These are phyloP conservation scores for Psophocarpus tetragonolobus DNA, from an alignment of 306 rosid genomes.

Conservation along the genomic window DNA sequence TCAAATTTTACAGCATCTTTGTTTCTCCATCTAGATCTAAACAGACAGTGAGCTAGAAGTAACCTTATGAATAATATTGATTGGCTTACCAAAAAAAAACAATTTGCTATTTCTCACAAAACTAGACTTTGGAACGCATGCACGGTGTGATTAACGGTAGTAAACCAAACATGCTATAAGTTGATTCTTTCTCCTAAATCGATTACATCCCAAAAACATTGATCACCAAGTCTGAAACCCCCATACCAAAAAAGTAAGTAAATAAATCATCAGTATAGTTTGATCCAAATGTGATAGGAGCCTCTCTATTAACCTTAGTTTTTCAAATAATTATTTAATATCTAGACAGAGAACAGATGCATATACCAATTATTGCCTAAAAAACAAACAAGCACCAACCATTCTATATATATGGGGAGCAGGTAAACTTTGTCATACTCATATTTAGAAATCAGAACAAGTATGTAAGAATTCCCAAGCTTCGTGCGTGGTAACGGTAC, in stretches of 20 bases:
- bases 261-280: not conserved
- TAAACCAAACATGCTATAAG: too few relatives aligned
- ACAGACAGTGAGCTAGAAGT: too few relatives aligned
- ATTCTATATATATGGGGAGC: not conserved
- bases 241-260: not conserved
- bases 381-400: not conserved
- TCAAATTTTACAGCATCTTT: too few relatives aligned
- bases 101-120: too few relatives aligned
- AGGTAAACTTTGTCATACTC: not conserved
- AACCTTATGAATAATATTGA: too few relatives aligned
- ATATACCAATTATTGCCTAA: not conserved
- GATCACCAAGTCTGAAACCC: not conserved
- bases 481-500: not conserved
- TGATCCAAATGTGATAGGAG: not conserved
- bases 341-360: not conserved
- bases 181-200: not conserved
- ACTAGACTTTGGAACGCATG: too few relatives aligned
- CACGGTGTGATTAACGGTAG: too few relatives aligned
- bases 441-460: not conserved
- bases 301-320: not conserved
- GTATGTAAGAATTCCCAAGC: conserved; percentile 5
- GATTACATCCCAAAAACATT: not conserved
- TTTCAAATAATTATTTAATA: conserved; percentile 11
- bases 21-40: too few relatives aligned
- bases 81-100: too few relatives aligned